Evolutionary conservation across 2,329 filamentous ascomycete genomes (phyloP).

Genomic region (Ramularia collo-cygni): DNA sequence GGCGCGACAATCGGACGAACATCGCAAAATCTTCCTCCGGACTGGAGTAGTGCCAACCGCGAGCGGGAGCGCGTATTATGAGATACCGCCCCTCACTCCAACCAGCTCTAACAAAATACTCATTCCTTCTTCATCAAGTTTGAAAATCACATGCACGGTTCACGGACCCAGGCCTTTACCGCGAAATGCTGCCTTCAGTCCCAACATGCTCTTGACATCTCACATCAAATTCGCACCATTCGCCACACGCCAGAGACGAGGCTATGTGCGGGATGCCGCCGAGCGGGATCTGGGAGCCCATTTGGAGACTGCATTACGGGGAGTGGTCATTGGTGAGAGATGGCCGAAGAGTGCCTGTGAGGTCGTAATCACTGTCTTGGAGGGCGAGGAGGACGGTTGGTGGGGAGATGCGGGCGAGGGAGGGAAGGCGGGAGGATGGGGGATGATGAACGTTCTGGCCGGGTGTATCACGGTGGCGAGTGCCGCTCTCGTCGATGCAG

Average conservation of each 20-base stretch:
- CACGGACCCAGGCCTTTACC: conserved; percentile 89
- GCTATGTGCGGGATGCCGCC: conserved; percentile 76
- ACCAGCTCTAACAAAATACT: conserved; percentile 39
- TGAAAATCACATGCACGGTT: conserved; percentile 89
- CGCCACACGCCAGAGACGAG: conserved; percentile 71
- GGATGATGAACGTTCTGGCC: conserved; percentile 83
- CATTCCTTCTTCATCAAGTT: conserved; percentile 53
- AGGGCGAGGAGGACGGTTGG: conserved; percentile 77
- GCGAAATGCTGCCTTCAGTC: conserved; percentile 82
- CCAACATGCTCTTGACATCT: conserved; percentile 83
- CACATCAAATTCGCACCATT: conserved; percentile 97
- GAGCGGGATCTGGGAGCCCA: conserved; percentile 89
- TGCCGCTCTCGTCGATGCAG: conserved; percentile 86
- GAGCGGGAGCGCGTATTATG: conserved; percentile 84
- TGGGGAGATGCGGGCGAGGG: conserved; percentile 47
- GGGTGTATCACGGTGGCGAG: conserved; percentile 91
- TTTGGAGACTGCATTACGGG: conserved; percentile 81
- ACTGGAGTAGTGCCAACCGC: conserved; percentile 90
- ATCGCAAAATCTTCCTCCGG: conserved; percentile 84
- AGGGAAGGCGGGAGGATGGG: conserved; percentile 55
- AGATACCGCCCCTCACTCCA: conserved; percentile 42
- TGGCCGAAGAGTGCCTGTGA: conserved; percentile 99
- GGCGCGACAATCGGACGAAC: conserved; percentile 58
- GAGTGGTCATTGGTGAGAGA: conserved; percentile 82
- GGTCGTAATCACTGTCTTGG: conserved; percentile 83